Evolutionary conservation across 2,329 filamentous ascomycete genomes (phyloP).

Genomic region (Xylaria sp.): DNA sequence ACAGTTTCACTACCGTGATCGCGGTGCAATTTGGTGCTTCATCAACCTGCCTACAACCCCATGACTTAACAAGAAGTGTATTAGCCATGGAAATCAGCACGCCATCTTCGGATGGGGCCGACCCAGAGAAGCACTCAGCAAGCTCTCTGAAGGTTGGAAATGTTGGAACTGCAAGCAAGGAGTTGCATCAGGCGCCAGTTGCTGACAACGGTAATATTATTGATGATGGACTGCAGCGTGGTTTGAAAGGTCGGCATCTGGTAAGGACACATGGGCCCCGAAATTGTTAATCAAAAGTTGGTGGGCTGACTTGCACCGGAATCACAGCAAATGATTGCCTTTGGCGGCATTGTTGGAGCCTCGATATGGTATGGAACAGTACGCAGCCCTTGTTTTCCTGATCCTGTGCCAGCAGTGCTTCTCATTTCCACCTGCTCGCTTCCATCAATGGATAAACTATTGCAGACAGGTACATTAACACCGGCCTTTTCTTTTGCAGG

Average conservation of each 20-base stretch:
- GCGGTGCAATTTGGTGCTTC: not conserved
- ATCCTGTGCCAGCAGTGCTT: not conserved
- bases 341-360: conserved; percentile 39
- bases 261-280: conserved; percentile 19
- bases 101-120: conserved; percentile 1
- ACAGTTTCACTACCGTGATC: not conserved
- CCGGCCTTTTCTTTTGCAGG: no score
- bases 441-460: not conserved
- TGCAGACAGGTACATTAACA: not conserved
- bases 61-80: not conserved
- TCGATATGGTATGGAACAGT: conserved; percentile 39
- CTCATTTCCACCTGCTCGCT: not conserved
- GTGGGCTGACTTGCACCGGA: not conserved
- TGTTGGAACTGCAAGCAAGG: not conserved
- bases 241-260: conserved; percentile 39
- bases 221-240: conserved; percentile 38
- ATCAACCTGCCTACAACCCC: not conserved
- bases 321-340: conserved; percentile 40
- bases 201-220: conserved; percentile 37
- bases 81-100: conserved; percentile 15
- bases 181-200: conserved; percentile 11
- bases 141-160: conserved; percentile 15
- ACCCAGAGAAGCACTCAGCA: conserved; percentile 20
- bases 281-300: not conserved
- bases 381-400: not conserved